Percentiles rank a stretch among this genome's conserved stretches.
Conservation (phyloP, 441 rosid species). For the Croton laevigatus region DNA sequence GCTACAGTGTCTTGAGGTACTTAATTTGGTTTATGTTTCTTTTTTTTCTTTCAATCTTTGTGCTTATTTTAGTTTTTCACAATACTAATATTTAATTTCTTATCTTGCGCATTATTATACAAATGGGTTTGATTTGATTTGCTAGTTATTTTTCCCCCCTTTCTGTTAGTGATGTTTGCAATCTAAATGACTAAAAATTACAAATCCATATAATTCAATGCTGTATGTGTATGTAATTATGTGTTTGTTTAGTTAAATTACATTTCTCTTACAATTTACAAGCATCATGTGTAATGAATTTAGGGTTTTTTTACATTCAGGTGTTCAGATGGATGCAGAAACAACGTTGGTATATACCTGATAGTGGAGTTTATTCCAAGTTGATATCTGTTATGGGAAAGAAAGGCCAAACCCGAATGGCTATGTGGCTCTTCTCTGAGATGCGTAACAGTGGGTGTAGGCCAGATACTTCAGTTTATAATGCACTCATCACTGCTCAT, state of each 20-base stretch:
- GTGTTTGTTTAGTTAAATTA: background rate
- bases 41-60: background rate
- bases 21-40: background rate
- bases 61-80: background rate
- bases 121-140: conserved; percentile 2
- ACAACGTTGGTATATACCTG: conserved; percentile 83
- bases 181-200: background rate
- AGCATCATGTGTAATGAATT: background rate
- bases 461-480: conserved; percentile 84
- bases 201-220: background rate
- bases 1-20: conserved; percentile 93
- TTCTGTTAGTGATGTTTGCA: too few species aligned
- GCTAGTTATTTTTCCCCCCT: background rate
- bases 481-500: conserved; percentile 80
- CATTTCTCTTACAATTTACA: background rate
- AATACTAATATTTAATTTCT: background rate
- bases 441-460: conserved; percentile 94
- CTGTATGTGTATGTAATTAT: background rate
- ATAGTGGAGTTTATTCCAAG: conserved; percentile 85
- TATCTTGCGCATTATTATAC: conserved; percentile 10
- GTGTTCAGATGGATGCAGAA: conserved; percentile 98
- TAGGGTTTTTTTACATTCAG: conserved; percentile 30
- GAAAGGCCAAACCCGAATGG: conserved; percentile 85
- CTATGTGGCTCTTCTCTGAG: conserved; percentile 96
- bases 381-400: conserved; percentile 82